Conservation (phyloP, 2,329 filamentous ascomycete genomes). For the Hymenoscyphus albidus region DNA sequence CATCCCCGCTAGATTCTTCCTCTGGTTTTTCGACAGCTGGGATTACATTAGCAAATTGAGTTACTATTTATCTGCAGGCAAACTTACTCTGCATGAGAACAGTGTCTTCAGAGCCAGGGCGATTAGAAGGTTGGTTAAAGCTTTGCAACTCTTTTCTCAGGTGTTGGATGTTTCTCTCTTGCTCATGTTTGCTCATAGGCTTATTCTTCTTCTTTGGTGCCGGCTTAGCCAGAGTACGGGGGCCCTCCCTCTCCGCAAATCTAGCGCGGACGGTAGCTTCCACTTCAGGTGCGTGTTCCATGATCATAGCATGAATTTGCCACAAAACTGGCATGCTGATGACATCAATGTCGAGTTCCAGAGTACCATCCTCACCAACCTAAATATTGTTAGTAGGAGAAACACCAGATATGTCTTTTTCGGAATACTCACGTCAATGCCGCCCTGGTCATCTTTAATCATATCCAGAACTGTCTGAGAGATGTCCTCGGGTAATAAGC, state of each 20-base stretch:
- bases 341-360: constrained; percentile 57
- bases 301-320: constrained; percentile 51
- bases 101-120: constrained; percentile 39
- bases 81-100: constrained; percentile 32
- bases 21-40: constrained; percentile 34
- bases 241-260: constrained; percentile 30
- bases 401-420: constrained; percentile 19
- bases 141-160: constrained; percentile 57
- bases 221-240: constrained; percentile 34
- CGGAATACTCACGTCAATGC: constrained; percentile 54
- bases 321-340: constrained; percentile 51
- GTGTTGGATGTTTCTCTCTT: constrained; percentile 63
- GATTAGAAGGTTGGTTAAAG: constrained; percentile 31
- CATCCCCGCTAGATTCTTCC: constrained; percentile 49
- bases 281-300: constrained; percentile 47
- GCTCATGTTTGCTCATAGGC: constrained; percentile 70
- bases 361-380: constrained; percentile 49
- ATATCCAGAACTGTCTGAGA: constrained; percentile 80
- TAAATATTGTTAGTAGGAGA: constrained; percentile 30
- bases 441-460: constrained; percentile 78
- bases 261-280: constrained; percentile 28
- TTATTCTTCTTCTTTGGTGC: constrained; percentile 58
- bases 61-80: neutral
- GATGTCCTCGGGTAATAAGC: constrained; percentile 71
- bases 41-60: constrained; percentile 16